phyloP scores from a whole-genome alignment of 495 filamentous ascomycete genomes.

The Penicillium canariense region DNA sequence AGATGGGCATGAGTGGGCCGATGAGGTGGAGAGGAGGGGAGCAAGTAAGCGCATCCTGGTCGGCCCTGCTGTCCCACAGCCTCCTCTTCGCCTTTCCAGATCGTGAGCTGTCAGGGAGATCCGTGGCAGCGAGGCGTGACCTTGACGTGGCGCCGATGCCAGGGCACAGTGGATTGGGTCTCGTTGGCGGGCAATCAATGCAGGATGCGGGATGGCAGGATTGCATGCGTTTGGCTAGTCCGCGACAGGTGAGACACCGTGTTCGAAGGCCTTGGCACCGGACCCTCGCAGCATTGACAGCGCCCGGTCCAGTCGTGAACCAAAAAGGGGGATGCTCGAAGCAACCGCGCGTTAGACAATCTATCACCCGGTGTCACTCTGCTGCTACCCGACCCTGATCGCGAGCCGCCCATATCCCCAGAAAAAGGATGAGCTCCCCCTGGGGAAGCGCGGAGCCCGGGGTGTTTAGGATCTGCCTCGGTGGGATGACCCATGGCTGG shows the following conservation, averaged over 20 bases:
- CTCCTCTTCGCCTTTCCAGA: constrained; percentile 10
- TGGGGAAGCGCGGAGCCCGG: constrained; percentile 21
- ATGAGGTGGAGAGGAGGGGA: background rate
- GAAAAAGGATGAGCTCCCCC: background rate
- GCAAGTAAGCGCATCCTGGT: constrained; percentile 10
- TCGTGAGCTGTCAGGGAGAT: constrained; percentile 20
- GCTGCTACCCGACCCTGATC: constrained; percentile 23
- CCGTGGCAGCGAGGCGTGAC: constrained; percentile 15
- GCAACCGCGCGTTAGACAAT: constrained; percentile 20
- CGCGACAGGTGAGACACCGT: constrained; percentile 27
- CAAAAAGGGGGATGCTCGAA: constrained; percentile 20
- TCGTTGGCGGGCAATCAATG: constrained; percentile 27
- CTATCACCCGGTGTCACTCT: constrained; percentile 29
- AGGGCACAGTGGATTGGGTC: constrained; percentile 22
- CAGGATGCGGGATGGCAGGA: constrained; percentile 32
- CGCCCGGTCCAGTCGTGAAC: constrained; percentile 22
- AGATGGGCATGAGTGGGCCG: constrained; percentile 15
- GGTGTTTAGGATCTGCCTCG: constrained; percentile 17
- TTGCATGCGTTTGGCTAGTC: constrained; percentile 32
- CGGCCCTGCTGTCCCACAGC: constrained; percentile 13
- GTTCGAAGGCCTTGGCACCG: constrained; percentile 24
- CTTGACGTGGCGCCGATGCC: constrained; percentile 24
- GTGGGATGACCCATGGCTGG: background rate
- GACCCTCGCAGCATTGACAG: constrained; percentile 27
- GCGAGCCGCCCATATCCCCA: constrained; percentile 13